Base-by-base conservation (phyloP, 2,329 filamentous ascomycete species). In the Exutisphaerella laricina region DNA sequence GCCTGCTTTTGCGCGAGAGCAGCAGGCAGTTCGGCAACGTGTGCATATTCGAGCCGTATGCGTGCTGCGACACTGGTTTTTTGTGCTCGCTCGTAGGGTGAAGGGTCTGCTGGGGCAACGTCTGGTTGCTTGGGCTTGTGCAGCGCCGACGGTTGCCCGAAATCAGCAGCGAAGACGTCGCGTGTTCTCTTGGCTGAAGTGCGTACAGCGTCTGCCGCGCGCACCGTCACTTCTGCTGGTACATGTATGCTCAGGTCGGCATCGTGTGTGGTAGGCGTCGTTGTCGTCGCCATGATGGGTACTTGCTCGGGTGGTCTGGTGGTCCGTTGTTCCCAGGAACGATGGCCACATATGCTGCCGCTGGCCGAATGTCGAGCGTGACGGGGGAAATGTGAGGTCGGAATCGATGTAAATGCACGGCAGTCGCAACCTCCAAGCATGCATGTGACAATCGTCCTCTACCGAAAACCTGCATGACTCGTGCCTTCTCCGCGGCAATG, bases 1-100 rank as follows among this genome's bases (percentile, higher is more conserved):
- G 84, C 82, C 64, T 89, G 84, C 62, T 89, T 92, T 16, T 85
- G 82, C 25, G 85, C 85, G 14, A 96, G 74, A 1, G 79, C 79
- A 16, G 83, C 78, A 4, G 89, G 89, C 3, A 96, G 74, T 49
- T 84, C 82, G 61, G 80, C 79, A 16, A 92, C 82, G 58, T 82
- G 72, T 55, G 81, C 77, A 66, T 95, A 96, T 69, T 96, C 88
- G 58, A 72, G 73, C 40, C 74, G 73, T 60, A 85, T 79, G 35
- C 82, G 78, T 41, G 74, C 66, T 21, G 74, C 68, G 32, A 81
- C 68, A 38, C 70, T 68, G 33, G 70, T 62, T 49, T 65, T 64
- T 45, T 73, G 68, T 32, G 70, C 66, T 37, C 64, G 58, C 9
- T 71, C 65, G 26, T 60, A 58, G 4, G 69, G 65, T 33, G 70